Conservation (phyloP, 768 basidiomycete genomes). For the Rossbeevera mucosa region DNA sequence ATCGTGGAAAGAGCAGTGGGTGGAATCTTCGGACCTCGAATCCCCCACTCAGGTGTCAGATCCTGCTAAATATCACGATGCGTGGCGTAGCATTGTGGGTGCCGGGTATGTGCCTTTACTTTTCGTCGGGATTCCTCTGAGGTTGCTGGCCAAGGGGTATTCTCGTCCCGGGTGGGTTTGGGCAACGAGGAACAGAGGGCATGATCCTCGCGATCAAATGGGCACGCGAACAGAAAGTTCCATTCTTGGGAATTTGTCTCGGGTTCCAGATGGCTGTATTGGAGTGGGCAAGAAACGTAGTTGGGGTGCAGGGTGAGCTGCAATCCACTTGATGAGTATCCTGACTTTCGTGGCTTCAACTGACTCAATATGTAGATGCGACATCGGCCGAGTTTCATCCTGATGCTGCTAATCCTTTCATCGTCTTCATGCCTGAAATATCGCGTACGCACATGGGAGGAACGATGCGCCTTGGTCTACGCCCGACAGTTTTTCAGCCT, state of each 20-base stretch:
- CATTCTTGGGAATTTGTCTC: conserved; percentile 94
- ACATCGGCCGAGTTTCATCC: conserved; percentile 79
- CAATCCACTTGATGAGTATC: not conserved
- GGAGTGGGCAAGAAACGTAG: conserved; percentile 88
- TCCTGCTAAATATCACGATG: conserved; percentile 90
- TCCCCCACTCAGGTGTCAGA: conserved; percentile 69
- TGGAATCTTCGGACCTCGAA: conserved; percentile 91
- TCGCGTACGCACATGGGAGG: conserved; percentile 98
- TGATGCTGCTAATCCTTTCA: conserved; percentile 59
- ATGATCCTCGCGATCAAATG: conserved; percentile 99
- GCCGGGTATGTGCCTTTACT: conserved; percentile 56
- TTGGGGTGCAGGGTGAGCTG: conserved; percentile 58
- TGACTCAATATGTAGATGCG: conserved; percentile 51
- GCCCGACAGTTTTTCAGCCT: conserved; percentile 87
- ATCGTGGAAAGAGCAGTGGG: conserved; percentile 60
- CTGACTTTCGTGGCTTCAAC: not conserved
- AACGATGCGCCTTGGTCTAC: conserved; percentile 98
- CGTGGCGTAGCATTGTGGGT: conserved; percentile 88
- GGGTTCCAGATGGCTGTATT: conserved; percentile 97
- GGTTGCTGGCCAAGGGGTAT: conserved; percentile 60
- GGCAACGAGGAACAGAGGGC: conserved; percentile 88
- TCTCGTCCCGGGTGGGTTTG: conserved; percentile 96
- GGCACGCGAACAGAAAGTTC: conserved; percentile 90
- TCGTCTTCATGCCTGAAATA: conserved; percentile 99
- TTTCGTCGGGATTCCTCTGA: conserved; percentile 9